phyloP scores from a whole-genome alignment of 2,329 filamentous ascomycete species.

The Botrytis byssoidea region DNA sequence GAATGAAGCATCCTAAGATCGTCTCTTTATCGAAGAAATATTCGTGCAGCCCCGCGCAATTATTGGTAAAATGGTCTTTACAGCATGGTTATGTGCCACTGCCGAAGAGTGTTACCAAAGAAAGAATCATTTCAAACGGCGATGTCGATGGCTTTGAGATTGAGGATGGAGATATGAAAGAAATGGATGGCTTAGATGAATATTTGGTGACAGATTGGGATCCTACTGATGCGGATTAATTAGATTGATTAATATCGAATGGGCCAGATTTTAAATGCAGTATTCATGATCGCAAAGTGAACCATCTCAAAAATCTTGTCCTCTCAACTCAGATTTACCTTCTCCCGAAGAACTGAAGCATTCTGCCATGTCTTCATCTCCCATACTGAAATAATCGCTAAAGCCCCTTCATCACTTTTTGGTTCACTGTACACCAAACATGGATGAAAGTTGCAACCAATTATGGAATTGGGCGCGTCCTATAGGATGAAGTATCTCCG shows the following conservation, averaged over 20 bases:
- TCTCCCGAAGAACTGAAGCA: background rate
- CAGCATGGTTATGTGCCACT: conserved; percentile 72
- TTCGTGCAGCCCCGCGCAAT: conserved; percentile 66
- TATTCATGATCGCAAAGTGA: background rate
- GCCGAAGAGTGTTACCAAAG: conserved; percentile 66
- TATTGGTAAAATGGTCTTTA: conserved; percentile 74
- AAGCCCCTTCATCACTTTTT: conserved; percentile 1
- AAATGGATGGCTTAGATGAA: conserved; percentile 66
- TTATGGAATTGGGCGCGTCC: background rate
- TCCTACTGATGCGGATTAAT: conserved; percentile 44
- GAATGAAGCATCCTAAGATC: conserved; percentile 67
- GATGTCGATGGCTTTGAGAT: conserved; percentile 61
- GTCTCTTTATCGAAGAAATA: conserved; percentile 64
- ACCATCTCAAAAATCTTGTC: background rate
- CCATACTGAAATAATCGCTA: background rate
- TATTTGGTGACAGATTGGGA: conserved; percentile 69
- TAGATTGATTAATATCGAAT: background rate
- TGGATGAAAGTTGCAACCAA: background rate
- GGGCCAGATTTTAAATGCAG: background rate
- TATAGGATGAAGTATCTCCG: background rate
- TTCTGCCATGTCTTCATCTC: background rate
- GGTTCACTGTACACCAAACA: background rate
- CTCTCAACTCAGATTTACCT: background rate
- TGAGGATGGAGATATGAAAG: conserved; percentile 59
- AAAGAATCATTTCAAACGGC: conserved; percentile 65